A percentile compares a stretch with the other conserved stretches of the same genome.
phyloP scores from a whole-genome alignment of 179 eudicot genomes.

The Vitellaria paradoxa region DNA sequence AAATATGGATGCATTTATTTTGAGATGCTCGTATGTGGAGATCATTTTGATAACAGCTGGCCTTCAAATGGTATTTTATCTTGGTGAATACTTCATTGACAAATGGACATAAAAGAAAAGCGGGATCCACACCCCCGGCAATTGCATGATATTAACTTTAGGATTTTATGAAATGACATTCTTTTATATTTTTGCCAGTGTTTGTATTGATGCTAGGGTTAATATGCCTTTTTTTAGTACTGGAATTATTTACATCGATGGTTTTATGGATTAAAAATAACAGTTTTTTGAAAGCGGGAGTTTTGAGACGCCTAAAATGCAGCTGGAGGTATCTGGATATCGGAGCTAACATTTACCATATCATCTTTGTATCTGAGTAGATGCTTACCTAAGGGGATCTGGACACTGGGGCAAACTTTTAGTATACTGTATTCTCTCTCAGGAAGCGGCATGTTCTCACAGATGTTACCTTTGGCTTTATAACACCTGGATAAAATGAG shows the following conservation, averaged over 20 bases:
- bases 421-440: background rate
- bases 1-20: background rate
- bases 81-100: background rate
- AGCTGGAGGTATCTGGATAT: background rate
- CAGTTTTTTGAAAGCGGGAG: background rate
- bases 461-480: background rate
- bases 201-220: background rate
- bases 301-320: background rate
- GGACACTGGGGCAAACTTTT: too few relatives aligned
- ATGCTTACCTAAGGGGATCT: background rate
- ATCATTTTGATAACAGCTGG: too few relatives aligned
- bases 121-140: background rate
- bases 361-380: background rate
- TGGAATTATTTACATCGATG: background rate
- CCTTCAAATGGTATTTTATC: too few relatives aligned
- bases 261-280: background rate
- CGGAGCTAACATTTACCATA: background rate
- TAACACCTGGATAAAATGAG: background rate
- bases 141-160: background rate
- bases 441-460: background rate
- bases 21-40: too few relatives aligned
- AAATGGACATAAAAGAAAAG: background rate
- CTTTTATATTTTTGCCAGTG: background rate
- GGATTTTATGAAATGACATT: background rate
- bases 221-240: background rate